A percentile compares a stretch with the other conserved stretches of the same genome.
These are phyloP conservation scores for Penicillium capsulatum DNA, from an alignment of 2,329 filamentous ascomycete genomes.

Conservation along the genomic window DNA sequence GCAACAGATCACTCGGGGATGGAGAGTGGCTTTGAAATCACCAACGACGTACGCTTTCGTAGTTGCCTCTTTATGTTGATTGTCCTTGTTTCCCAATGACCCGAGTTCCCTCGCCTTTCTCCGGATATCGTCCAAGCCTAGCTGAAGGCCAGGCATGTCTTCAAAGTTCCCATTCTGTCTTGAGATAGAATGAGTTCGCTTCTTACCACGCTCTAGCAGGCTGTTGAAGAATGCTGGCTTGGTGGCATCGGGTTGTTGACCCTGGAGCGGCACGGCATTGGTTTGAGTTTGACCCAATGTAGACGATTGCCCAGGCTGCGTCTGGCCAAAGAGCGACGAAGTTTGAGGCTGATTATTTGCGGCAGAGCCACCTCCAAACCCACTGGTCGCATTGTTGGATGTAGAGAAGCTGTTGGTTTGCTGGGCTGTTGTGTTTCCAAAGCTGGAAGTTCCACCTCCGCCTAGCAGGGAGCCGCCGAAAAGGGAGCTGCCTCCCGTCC, in stretches of 20 bases:
- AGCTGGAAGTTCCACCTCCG: constrained; percentile 27
- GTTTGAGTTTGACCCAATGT: constrained; percentile 23
- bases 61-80: constrained; percentile 41
- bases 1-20: not conserved
- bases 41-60: constrained; percentile 50
- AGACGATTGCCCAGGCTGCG: constrained; percentile 10
- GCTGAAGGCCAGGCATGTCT: constrained; percentile 82
- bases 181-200: constrained; percentile 64
- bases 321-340: constrained; percentile 18
- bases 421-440: constrained; percentile 22
- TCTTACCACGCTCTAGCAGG: constrained; percentile 60
- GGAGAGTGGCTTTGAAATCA: too few relatives aligned
- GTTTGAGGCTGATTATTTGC: constrained; percentile 17
- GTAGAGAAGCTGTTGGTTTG: constrained; percentile 27
- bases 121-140: constrained; percentile 83
- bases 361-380: constrained; percentile 24
- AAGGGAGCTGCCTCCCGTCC: too few relatives aligned
- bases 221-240: constrained; percentile 63
- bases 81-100: constrained; percentile 53
- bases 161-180: constrained; percentile 55
- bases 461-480: too few relatives aligned
- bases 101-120: constrained; percentile 73
- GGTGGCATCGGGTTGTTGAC: constrained; percentile 30
- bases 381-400: constrained; percentile 25
- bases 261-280: constrained; percentile 20